A percentile compares a stretch with the other conserved stretches of the same genome.
Evolutionary conservation across 2,329 filamentous ascomycete species (phyloP).

Genomic region (Neonectria magnoliae): DNA sequence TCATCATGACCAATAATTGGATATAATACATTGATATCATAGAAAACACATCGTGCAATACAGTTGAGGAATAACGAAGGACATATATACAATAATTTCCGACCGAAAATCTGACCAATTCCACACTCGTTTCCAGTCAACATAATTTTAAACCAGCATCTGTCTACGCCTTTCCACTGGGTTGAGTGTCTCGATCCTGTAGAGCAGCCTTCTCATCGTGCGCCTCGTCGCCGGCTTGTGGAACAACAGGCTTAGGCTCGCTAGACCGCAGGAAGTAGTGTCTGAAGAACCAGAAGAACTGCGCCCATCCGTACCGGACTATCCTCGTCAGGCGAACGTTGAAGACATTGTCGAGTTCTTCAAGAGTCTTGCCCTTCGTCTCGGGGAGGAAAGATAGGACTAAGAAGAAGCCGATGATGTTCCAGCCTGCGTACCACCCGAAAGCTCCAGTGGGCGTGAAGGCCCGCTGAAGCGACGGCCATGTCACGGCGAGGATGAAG

Average conservation of each 20-base stretch:
- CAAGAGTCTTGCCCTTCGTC: conserved; percentile 59
- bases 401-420: conserved; percentile 55
- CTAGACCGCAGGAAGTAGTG: conserved; percentile 33
- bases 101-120: neutral
- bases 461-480: conserved; percentile 41
- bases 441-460: conserved; percentile 46
- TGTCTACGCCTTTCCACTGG: conserved; percentile 25
- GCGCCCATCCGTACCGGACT: conserved; percentile 39
- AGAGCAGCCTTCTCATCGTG: conserved; percentile 26
- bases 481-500: conserved; percentile 43
- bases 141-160: too few species aligned
- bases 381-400: conserved; percentile 60
- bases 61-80: neutral
- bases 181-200: conserved; percentile 29
- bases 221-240: conserved; percentile 30
- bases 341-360: conserved; percentile 60
- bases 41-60: neutral
- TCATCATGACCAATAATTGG: neutral
- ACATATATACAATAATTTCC: neutral
- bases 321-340: conserved; percentile 47
- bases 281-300: conserved; percentile 39
- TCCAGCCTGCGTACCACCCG: conserved; percentile 58
- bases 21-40: neutral
- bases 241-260: conserved; percentile 29
- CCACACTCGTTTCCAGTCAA: neutral